Conservation (phyloP, 2,329 filamentous ascomycete species). For the Aspergillus ibericus region DNA sequence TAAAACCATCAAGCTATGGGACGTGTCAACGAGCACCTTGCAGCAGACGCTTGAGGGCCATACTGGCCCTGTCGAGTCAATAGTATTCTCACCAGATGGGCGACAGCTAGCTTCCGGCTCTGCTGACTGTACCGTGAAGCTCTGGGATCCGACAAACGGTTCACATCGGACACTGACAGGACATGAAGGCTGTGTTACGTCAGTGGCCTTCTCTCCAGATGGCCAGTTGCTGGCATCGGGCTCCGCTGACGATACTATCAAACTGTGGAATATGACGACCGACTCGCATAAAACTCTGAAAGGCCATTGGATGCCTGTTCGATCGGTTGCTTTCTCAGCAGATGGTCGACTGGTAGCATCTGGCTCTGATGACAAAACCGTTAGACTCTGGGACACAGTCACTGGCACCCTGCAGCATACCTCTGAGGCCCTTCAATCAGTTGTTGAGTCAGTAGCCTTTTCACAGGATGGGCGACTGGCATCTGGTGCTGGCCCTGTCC, state of each 20-base stretch:
- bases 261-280: background rate
- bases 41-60: background rate
- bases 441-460: background rate
- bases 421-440: background rate
- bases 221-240: background rate
- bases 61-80: background rate
- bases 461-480: background rate
- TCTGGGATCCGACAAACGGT: background rate
- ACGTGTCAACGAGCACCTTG: background rate
- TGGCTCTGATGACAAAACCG: background rate
- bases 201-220: background rate
- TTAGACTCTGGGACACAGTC: background rate
- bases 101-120: background rate
- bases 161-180: background rate
- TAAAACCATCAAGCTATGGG: background rate
- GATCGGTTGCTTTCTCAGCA: background rate
- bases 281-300: background rate
- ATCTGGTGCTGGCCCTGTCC: background rate
- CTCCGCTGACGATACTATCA: background rate
- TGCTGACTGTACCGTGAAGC: background rate
- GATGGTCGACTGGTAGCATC: background rate
- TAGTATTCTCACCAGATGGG: background rate
- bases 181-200: background rate
- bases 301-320: background rate
- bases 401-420: background rate